These are phyloP conservation scores for Passiflora organensis DNA, from an alignment of 345 rosid genomes.

Conservation along the genomic window DNA sequence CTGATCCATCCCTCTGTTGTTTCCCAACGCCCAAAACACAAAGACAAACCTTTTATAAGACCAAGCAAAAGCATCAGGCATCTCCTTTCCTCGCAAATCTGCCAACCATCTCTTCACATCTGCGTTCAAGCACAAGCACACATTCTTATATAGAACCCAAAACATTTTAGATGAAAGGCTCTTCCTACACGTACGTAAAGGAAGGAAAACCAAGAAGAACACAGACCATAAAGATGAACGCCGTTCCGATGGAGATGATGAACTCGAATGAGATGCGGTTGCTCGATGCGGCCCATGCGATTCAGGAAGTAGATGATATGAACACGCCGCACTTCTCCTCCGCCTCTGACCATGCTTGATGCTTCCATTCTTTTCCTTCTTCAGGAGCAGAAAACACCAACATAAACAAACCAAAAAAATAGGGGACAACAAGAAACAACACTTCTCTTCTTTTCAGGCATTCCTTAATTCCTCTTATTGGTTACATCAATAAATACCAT, in stretches of 20 bases:
- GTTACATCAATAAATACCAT: too few relatives aligned
- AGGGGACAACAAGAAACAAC: background rate
- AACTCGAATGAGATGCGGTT: conserved; percentile 71
- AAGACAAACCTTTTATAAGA: conserved; percentile 68
- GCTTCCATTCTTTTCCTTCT: conserved; percentile 4
- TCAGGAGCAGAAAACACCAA: background rate
- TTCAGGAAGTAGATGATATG: conserved; percentile 67
- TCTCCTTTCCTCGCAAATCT: conserved; percentile 60
- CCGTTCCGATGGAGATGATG: conserved; percentile 47
- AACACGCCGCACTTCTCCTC: conserved; percentile 52
- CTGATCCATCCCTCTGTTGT: too few relatives aligned
- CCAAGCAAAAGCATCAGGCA: conserved; percentile 66
- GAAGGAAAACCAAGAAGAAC: too few relatives aligned
- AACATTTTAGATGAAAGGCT: too few relatives aligned
- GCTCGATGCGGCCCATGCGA: conserved; percentile 47
- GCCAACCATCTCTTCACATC: conserved; percentile 76
- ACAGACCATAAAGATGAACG: conserved; percentile 56
- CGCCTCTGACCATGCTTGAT: conserved; percentile 4
- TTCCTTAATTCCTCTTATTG: too few relatives aligned
- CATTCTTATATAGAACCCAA: too few relatives aligned
- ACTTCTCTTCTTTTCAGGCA: background rate
- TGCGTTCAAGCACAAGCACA: conserved; percentile 13
- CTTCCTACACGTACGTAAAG: too few relatives aligned
- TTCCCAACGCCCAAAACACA: too few relatives aligned
- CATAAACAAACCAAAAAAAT: background rate